Base-by-base conservation (phyloP, 164 flowering plant genomes). In the Platanus orientalis region DNA sequence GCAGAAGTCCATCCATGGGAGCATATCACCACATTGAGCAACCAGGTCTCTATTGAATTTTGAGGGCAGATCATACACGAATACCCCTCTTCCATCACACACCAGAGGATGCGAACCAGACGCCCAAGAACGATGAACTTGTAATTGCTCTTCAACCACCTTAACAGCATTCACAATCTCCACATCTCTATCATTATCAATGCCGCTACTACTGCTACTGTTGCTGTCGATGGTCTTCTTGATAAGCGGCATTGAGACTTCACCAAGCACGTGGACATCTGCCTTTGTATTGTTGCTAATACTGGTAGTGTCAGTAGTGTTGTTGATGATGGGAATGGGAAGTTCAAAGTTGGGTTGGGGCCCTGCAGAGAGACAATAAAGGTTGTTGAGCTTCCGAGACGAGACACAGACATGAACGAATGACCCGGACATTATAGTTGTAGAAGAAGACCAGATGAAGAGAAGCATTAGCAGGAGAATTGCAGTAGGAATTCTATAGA, bases 11-110 rank as follows among this genome's bases (percentile, higher is more conserved):
- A 32, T 51, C 90, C 88, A 81, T 9, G 84, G 81, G 17, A 82
- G 53, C 84, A 89, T 78, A 17, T 80, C 81, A 12, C 26, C 44
- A 52, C 97, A 92, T 44, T 78, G 83, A 11, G 54, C 71, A 13
- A 83, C 16, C 75, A 89, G 20, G 36, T 87, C 92, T 48, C 76
- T 75, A 63, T 91, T 91, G 82, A 88, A 91, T 59, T 83, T 89
- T 6, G 85, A 20, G 0, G 96, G 96, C 66, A 92, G 49, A 52
- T 89, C 88, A 27, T 92, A 86, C 20, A 92, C 92, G 56, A 69
- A 92, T 0, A 87, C 67, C 10, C 91, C 87, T 62, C 76, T 71
- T 17, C 87, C 88, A 0, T 76, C 69, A 24, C 97, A 89, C 0
- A 58, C 20, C 0, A 13, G 17, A 7, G 36, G 14, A 4, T 57